phyloP scores from a whole-genome alignment of 345 rosid genomes.

The Cardamine chenopodiifolia region DNA sequence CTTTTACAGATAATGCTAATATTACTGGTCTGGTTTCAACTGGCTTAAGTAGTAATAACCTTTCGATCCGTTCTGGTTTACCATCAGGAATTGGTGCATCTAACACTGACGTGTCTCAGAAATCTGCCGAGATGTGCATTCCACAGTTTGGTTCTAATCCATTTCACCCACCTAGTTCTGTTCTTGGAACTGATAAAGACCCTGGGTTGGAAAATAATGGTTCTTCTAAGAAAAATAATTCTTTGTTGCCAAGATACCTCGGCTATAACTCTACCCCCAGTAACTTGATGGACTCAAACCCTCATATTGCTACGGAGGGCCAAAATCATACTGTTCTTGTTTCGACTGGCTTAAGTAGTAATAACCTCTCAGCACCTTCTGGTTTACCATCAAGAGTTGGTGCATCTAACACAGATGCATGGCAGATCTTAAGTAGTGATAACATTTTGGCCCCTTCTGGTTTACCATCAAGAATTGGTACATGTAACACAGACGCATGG shows the following conservation, averaged over 20 bases:
- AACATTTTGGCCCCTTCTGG: too few relatives aligned
- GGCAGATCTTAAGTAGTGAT: too few relatives aligned
- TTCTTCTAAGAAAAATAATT: not conserved
- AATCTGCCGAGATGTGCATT: not conserved
- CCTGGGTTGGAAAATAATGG: not conserved
- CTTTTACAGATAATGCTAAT: not conserved
- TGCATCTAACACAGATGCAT: too few relatives aligned
- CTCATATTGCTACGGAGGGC: not conserved
- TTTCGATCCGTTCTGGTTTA: not conserved
- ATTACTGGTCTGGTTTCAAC: not conserved
- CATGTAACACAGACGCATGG: too few relatives aligned
- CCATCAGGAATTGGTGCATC: not conserved
- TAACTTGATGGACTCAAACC: not conserved
- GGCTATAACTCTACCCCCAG: not conserved
- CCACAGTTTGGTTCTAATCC: not conserved
- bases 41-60: not conserved
- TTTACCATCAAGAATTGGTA: too few relatives aligned
- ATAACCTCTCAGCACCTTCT: too few relatives aligned
- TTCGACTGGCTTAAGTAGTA: too few relatives aligned
- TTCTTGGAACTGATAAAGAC: not conserved
- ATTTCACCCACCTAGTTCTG: not conserved
- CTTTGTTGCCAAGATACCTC: not conserved
- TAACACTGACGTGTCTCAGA: not conserved
- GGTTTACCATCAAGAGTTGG: too few relatives aligned
- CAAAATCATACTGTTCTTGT: not conserved